phyloP scores from a whole-genome alignment of 345 rosid genomes.

The Euphorbia peplus region DNA sequence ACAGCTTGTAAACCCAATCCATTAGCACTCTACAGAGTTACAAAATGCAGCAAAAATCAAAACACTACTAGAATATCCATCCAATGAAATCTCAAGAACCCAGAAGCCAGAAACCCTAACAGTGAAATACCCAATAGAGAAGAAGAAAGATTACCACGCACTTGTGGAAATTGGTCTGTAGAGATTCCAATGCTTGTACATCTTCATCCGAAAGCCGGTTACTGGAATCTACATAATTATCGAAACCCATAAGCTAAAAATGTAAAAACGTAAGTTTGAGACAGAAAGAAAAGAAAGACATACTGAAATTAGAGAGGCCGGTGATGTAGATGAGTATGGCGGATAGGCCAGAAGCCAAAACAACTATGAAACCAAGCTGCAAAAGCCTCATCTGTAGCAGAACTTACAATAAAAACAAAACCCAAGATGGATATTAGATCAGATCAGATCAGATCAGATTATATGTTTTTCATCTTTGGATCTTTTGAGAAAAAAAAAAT shows the following conservation, averaged over 20 bases:
- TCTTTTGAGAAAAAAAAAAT: too few relatives aligned
- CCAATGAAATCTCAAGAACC: not conserved
- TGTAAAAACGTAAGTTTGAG: not conserved
- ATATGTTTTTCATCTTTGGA: too few relatives aligned
- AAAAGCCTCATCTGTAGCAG: slow-evolving; percentile 54
- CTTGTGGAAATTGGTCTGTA: slow-evolving; percentile 65
- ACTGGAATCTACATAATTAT: slow-evolving; percentile 43
- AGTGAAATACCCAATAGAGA: too few relatives aligned
- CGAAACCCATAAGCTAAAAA: not conserved
- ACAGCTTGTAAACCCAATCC: slow-evolving; percentile 81
- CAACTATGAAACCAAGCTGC: slow-evolving; percentile 52
- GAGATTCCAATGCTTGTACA: slow-evolving; percentile 59
- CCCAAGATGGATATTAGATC: too few relatives aligned
- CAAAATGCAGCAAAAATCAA: slow-evolving; percentile 4
- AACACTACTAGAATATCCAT: not conserved
- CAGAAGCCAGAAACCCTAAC: not conserved
- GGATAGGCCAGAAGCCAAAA: slow-evolving; percentile 62
- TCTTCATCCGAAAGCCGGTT: slow-evolving; percentile 58
- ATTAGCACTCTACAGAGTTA: slow-evolving; percentile 67
- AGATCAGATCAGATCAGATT: too few relatives aligned
- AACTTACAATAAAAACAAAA: too few relatives aligned
- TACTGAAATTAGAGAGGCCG: slow-evolving; percentile 72
- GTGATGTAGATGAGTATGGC: slow-evolving; percentile 74
- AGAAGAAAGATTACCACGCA: slow-evolving; percentile 60
- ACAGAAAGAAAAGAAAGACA: not conserved